These are phyloP conservation scores for Kluyveromyces aestuarii DNA, from an alignment of 805 yeast species.

Conservation along the genomic window DNA sequence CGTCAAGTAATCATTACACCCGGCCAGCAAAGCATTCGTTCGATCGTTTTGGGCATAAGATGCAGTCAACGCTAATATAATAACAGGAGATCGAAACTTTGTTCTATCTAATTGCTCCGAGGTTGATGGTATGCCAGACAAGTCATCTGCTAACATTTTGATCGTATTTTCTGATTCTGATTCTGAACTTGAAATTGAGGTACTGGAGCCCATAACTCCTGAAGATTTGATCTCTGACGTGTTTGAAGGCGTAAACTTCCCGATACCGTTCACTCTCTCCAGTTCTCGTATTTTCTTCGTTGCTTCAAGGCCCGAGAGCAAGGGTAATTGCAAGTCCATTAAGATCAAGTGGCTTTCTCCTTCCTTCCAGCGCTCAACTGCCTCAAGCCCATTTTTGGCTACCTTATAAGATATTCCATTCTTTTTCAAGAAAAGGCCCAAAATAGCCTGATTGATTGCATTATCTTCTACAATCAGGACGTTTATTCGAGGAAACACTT, in stretches of 20 bases:
- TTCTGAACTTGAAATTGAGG: constrained; percentile 14
- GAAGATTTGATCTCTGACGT: background rate
- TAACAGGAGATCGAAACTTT: constrained; percentile 87
- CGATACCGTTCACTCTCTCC: constrained; percentile 74
- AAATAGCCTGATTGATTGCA: constrained; percentile 83
- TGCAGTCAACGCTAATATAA: constrained; percentile 94
- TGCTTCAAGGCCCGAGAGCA: constrained; percentile 91
- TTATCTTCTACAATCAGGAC: constrained; percentile 95
- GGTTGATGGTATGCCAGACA: background rate
- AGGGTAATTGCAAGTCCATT: constrained; percentile 97
- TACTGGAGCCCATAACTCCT: background rate
- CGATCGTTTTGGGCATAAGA: constrained; percentile 77
- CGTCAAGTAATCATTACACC: constrained; percentile 93
- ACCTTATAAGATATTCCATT: constrained; percentile 77
- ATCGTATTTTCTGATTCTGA: background rate
- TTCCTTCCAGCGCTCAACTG: constrained; percentile 84
- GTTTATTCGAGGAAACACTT: constrained; percentile 79
- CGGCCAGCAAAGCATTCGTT: constrained; percentile 88
- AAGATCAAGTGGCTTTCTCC: constrained; percentile 93
- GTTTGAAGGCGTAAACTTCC: constrained; percentile 26
- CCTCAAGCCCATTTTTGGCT: constrained; percentile 92
- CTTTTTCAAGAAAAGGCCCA: constrained; percentile 78
- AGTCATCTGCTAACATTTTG: background rate
- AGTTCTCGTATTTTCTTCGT: constrained; percentile 82
- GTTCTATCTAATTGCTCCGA: constrained; percentile 38